These are phyloP conservation scores for Chaetomiaceae sp. DNA, from an alignment of 2,329 filamentous ascomycete genomes.

Conservation along the genomic window DNA sequence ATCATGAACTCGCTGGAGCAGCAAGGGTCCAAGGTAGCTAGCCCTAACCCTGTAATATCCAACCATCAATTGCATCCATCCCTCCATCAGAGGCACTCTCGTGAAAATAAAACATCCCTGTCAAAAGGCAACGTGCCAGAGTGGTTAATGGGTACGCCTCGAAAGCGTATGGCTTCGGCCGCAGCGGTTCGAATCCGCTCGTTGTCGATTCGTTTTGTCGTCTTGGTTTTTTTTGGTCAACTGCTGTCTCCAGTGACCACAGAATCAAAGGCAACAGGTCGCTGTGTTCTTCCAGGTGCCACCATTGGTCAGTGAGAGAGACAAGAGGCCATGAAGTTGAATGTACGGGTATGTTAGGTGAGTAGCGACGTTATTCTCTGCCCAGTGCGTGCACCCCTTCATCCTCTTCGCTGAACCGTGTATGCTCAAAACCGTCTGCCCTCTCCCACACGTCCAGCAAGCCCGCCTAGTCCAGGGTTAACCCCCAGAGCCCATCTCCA, in stretches of 20 bases:
- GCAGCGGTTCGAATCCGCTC: conserved; percentile 20
- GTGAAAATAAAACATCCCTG: background rate
- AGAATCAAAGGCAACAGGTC: too few species aligned
- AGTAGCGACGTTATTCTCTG: too few species aligned
- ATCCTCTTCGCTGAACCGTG: too few species aligned
- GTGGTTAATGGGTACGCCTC: conserved; percentile 22
- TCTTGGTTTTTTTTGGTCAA: background rate
- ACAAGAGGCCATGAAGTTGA: too few species aligned
- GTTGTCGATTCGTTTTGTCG: conserved; percentile 14
- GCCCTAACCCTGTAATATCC: conserved; percentile 3
- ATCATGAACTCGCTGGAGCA: conserved; percentile 1
- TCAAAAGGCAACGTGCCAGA: conserved; percentile 19
- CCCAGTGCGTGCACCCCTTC: too few species aligned
- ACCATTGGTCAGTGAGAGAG: too few species aligned
- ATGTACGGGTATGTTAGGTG: too few species aligned
- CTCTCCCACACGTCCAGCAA: background rate
- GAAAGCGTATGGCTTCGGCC: conserved; percentile 21
- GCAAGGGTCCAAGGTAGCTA: background rate
- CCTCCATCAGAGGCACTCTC: too few species aligned
- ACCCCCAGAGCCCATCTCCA: conserved; percentile 86
- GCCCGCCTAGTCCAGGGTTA: conserved; percentile 43
- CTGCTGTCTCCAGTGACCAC: too few species aligned
- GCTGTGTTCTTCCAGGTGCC: too few species aligned
- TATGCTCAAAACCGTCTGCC: too few species aligned
- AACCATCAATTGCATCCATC: too few species aligned